Evolutionary conservation across 2,329 filamentous ascomycete species (phyloP).

Genomic region (Thielaviopsis cerberus): DNA sequence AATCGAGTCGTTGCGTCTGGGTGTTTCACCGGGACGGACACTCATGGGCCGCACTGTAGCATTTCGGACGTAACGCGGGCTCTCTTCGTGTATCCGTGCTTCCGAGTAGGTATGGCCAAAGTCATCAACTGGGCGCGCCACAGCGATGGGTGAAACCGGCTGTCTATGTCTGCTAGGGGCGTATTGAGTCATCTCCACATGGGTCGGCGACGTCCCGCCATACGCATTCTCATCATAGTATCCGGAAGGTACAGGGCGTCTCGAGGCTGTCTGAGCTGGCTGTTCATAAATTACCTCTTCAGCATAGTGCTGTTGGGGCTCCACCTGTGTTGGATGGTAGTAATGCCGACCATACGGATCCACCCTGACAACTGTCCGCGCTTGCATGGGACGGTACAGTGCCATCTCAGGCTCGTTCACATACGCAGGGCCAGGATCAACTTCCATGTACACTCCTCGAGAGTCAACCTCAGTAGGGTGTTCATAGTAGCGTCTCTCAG

Average conservation of each 20-base stretch:
- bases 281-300: slow-evolving; percentile 44
- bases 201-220: slow-evolving; percentile 29
- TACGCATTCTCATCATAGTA: slow-evolving; percentile 32
- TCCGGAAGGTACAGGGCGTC: slow-evolving; percentile 27
- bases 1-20: background rate
- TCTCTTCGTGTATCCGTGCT: slow-evolving; percentile 26
- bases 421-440: background rate
- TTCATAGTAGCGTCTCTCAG: background rate
- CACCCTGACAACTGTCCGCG: slow-evolving; percentile 51
- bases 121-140: slow-evolving; percentile 24
- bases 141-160: slow-evolving; percentile 33
- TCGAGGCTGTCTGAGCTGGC: slow-evolving; percentile 31
- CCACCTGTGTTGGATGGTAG: slow-evolving; percentile 27
- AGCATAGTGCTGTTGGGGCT: background rate
- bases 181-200: slow-evolving; percentile 25
- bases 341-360: slow-evolving; percentile 75
- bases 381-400: slow-evolving; percentile 31
- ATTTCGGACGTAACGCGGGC: slow-evolving; percentile 30
- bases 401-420: slow-evolving; percentile 16
- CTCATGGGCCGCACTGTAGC: slow-evolving; percentile 2
- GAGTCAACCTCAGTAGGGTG: background rate
- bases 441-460: background rate
- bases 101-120: slow-evolving; percentile 29
- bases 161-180: slow-evolving; percentile 23
- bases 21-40: background rate